Percentiles rank a stretch among this genome's conserved stretches.
Conservation (phyloP, 2,329 filamentous ascomycete species). For the Akanthomyces dipterigenus region DNA sequence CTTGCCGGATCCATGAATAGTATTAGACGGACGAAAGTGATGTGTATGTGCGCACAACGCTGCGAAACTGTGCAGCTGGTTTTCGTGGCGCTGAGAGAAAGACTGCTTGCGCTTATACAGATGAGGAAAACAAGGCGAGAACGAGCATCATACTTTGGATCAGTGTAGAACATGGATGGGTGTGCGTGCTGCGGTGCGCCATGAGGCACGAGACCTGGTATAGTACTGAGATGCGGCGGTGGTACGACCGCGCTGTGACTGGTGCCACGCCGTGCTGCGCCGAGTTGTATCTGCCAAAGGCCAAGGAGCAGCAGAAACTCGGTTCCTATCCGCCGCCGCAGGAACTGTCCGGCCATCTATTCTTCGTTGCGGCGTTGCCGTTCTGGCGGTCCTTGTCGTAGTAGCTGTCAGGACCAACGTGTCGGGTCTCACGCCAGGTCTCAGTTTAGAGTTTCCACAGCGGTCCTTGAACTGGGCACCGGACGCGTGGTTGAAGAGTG, state of each 20-base stretch:
- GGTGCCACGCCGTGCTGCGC: not conserved
- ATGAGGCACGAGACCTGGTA: constrained; percentile 2
- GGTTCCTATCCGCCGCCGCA: not conserved
- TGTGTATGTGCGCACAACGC: not conserved
- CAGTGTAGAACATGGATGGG: not conserved
- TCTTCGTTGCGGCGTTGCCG: not conserved
- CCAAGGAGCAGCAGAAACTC: not conserved
- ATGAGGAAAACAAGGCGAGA: not conserved
- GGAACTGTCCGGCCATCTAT: not conserved
- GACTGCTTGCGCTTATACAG: not conserved
- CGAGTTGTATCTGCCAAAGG: not conserved
- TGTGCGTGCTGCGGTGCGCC: not conserved
- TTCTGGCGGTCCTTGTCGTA: not conserved
- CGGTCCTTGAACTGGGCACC: not conserved
- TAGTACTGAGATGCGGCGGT: not conserved
- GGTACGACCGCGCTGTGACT: not conserved
- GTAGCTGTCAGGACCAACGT: not conserved
- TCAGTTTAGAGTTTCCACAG: not conserved
- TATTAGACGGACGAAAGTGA: not conserved
- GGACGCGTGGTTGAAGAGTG: not conserved
- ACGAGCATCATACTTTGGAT: not conserved
- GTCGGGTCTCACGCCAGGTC: not conserved
- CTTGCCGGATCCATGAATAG: not conserved
- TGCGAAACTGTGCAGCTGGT: not conserved
- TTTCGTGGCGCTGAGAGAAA: not conserved